phyloP scores from a whole-genome alignment of 2,329 filamentous ascomycete species.

The Xylariaceae sp. region DNA sequence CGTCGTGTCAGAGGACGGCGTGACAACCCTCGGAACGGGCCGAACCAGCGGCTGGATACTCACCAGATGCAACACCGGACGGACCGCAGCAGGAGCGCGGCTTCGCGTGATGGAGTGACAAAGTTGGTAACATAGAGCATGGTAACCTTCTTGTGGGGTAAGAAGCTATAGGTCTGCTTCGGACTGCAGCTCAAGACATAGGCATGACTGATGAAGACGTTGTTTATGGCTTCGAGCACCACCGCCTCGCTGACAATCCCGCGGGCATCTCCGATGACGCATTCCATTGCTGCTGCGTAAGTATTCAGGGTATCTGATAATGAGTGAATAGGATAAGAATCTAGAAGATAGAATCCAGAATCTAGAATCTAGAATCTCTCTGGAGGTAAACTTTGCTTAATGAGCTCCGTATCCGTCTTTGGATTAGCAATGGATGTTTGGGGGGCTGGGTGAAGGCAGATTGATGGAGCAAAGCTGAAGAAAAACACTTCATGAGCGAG shows the following conservation, averaged over 20 bases:
- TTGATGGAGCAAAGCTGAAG: not conserved
- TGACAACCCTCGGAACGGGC: not conserved
- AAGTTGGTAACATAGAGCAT: slow-evolving; percentile 49
- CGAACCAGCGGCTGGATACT: slow-evolving; percentile 22
- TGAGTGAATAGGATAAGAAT: not conserved
- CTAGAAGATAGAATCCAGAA: too few species aligned
- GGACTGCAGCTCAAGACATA: slow-evolving; percentile 46
- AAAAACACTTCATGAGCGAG: not conserved
- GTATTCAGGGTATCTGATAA: not conserved
- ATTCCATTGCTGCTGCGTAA: slow-evolving; percentile 42
- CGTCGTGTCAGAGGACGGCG: not conserved
- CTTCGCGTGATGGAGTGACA: slow-evolving; percentile 41
- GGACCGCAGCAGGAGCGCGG: slow-evolving; percentile 40
- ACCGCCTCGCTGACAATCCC: slow-evolving; percentile 47
- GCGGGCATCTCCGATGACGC: slow-evolving; percentile 35
- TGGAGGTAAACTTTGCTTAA: not conserved
- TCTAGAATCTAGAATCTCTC: not conserved
- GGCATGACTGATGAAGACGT: slow-evolving; percentile 46
- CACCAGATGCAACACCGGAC: slow-evolving; percentile 62
- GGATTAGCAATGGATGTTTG: not conserved
- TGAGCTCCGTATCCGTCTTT: not conserved
- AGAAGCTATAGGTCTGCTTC: slow-evolving; percentile 36
- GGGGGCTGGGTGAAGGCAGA: not conserved
- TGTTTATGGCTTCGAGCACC: slow-evolving; percentile 44
- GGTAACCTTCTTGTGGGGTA: slow-evolving; percentile 44